A percentile compares a stretch with the other conserved stretches of the same genome.
Evolutionary conservation across 345 rosid species (phyloP).

Genomic region (Eucalyptus victrix): DNA sequence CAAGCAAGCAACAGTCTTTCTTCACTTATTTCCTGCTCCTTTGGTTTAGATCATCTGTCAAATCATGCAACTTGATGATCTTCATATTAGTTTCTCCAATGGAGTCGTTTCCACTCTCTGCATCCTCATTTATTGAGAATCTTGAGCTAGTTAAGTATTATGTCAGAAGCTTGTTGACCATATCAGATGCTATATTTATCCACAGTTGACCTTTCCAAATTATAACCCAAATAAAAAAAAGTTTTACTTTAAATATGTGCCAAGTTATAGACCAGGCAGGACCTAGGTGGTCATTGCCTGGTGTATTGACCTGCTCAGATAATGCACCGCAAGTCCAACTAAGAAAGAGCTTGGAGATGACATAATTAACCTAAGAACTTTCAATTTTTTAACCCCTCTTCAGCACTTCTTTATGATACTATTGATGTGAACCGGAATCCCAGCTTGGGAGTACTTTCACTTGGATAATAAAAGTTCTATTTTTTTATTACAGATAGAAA

Average conservation of each 20-base stretch:
- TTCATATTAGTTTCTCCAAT: background rate
- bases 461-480: accelerated
- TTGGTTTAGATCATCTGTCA: background rate
- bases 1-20: background rate
- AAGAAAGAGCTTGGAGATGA: background rate
- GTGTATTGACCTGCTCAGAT: background rate
- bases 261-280: background rate
- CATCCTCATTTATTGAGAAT: background rate
- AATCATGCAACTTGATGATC: background rate
- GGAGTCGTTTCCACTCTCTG: background rate
- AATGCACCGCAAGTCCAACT: background rate
- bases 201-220: background rate
- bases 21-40: background rate
- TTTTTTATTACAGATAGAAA: accelerated
- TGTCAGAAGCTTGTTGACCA: background rate
- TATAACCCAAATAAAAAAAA: background rate
- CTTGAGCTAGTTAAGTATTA: background rate
- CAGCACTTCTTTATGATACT: background rate
- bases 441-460: background rate
- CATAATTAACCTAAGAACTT: background rate
- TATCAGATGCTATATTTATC: background rate
- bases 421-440: background rate
- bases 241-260: background rate
- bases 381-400: background rate
- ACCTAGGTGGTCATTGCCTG: background rate